Evolutionary conservation across 805 yeast species (phyloP).

Genomic region (Vanderwaltozyma verrucispora): DNA sequence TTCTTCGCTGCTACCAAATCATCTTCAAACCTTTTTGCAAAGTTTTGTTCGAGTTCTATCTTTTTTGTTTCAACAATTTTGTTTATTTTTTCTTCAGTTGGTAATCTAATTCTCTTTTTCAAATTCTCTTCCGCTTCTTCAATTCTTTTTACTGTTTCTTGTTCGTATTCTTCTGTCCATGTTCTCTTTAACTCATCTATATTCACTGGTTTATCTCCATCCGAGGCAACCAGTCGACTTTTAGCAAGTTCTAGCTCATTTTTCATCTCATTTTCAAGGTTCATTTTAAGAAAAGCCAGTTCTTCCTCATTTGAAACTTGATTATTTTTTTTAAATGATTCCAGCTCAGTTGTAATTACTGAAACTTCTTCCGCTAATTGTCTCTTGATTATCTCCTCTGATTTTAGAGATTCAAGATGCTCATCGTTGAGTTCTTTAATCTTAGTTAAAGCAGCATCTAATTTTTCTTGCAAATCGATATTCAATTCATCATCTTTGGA

Average conservation of each 20-base stretch:
- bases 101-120: slow-evolving; percentile 38
- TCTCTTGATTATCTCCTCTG: background rate
- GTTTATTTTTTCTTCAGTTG: slow-evolving; percentile 45
- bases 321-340: too few relatives aligned
- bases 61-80: slow-evolving; percentile 38
- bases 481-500: background rate
- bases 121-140: slow-evolving; percentile 37
- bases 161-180: slow-evolving; percentile 31
- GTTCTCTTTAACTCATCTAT: slow-evolving; percentile 19
- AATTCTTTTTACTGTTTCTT: slow-evolving; percentile 20
- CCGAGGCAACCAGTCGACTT: background rate
- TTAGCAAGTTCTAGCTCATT: slow-evolving; percentile 12
- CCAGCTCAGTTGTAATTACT: too few relatives aligned
- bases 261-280: slow-evolving; percentile 20
- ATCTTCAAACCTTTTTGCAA: slow-evolving; percentile 8
- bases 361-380: background rate
- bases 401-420: background rate
- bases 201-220: slow-evolving; percentile 1
- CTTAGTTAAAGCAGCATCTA: slow-evolving; percentile 12
- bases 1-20: slow-evolving; percentile 12
- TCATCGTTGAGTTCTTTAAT: slow-evolving; percentile 3
- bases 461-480: background rate
- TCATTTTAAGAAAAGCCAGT: slow-evolving; percentile 9
- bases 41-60: slow-evolving; percentile 17
- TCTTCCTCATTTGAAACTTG: too few relatives aligned